Percentiles rank a stretch among this genome's conserved stretches.
phyloP scores from a whole-genome alignment of 306 rosid species.

The Glycine tomentella region DNA sequence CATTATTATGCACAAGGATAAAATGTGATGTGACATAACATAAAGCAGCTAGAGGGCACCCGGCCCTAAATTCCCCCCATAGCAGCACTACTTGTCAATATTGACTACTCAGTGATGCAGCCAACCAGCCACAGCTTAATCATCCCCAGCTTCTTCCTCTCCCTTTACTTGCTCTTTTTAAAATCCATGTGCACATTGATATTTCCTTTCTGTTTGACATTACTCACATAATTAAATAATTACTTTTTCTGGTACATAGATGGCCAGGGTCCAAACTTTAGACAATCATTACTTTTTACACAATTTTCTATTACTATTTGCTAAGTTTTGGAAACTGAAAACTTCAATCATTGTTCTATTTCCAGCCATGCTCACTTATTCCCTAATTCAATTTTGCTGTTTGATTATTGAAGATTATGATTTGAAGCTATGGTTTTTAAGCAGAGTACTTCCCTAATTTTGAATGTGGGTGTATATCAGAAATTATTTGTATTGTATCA shows the following conservation, averaged over 20 bases:
- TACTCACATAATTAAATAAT: neutral
- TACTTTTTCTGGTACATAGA: neutral
- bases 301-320: too few relatives aligned
- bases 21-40: neutral
- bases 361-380: too few relatives aligned
- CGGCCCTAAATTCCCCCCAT: neutral
- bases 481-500: too few relatives aligned
- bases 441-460: too few relatives aligned
- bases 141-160: neutral
- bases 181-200: neutral
- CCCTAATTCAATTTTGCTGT: too few relatives aligned
- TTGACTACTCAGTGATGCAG: neutral
- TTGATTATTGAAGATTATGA: too few relatives aligned
- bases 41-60: neutral
- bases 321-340: too few relatives aligned
- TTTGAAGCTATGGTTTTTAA: too few relatives aligned
- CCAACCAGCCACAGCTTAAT: neutral
- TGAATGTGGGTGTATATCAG: too few relatives aligned
- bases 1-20: too few relatives aligned
- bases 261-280: neutral
- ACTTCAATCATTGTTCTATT: too few relatives aligned
- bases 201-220: neutral
- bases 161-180: neutral
- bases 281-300: neutral
- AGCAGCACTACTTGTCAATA: neutral